A percentile compares a stretch with the other conserved stretches of the same genome.
These are phyloP conservation scores for Otatea glauca DNA, from an alignment of 176 grass and related monocot genomes.

Conservation along the genomic window DNA sequence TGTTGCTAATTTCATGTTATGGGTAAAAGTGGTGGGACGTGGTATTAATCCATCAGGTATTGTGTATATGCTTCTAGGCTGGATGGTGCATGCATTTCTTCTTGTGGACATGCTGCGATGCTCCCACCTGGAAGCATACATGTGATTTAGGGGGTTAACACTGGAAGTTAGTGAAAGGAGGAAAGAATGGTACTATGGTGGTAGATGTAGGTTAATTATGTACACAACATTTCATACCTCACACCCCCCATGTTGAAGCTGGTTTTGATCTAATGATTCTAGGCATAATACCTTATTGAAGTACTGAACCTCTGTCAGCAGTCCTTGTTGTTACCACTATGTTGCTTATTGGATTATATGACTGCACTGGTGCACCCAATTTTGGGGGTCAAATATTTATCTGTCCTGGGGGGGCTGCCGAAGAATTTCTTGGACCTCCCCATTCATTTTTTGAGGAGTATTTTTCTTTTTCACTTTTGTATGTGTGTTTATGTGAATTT, in stretches of 20 bases:
- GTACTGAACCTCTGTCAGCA: background rate
- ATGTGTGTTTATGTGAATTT: constrained; percentile 21
- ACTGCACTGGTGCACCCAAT: background rate
- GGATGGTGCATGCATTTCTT: background rate
- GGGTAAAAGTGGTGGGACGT: background rate
- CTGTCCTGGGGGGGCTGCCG: background rate
- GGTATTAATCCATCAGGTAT: constrained; percentile 17
- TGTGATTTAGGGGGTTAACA: constrained; percentile 18
- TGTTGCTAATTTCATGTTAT: background rate
- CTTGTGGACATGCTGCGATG: constrained; percentile 18
- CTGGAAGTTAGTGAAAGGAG: background rate
- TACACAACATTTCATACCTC: background rate
- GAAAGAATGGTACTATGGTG: constrained; percentile 10
- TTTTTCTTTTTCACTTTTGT: constrained; percentile 22
- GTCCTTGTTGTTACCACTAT: background rate
- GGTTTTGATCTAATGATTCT: constrained; percentile 14
- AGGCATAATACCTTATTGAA: constrained; percentile 10
- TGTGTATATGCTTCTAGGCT: constrained; percentile 29
- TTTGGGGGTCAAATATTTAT: constrained; percentile 4
- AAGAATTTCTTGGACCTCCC: constrained; percentile 27
- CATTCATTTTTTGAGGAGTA: background rate
- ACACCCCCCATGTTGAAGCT: constrained; percentile 2
- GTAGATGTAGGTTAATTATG: constrained; percentile 11
- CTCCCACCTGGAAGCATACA: constrained; percentile 31
- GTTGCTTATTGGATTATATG: background rate